Evolutionary conservation across 2,329 filamentous ascomycete genomes (phyloP), one percentile per base, ranked within the genome.

Genomic region (Xylaria hypoxylon): DNA sequence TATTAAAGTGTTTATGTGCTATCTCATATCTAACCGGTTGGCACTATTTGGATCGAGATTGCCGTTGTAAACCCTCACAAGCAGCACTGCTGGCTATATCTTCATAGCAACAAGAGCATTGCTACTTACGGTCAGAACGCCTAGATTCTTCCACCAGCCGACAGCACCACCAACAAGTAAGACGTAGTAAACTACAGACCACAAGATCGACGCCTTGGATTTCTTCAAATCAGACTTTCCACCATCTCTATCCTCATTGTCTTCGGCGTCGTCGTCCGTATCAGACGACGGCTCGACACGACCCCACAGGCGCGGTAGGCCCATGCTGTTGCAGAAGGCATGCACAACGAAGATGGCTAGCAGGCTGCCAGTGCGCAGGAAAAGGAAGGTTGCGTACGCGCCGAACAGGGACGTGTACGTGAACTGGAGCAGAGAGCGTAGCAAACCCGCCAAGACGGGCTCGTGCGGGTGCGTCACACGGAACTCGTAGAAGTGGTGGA

Each of bases 401-500:
- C 96, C 96, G 75, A 99, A 99, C 5, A 98, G 79, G 6, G 93
- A 94, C 0, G 96, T 99, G 79, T 97, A 99, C 3, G 86, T 84
- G 74, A 99, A 91, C 77, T 98, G 96, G 71, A 98, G 86, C 11
- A 94, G 71, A 2, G 93, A 93, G 56, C 93, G 89, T 31, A 92
- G 76, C 5, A 96, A 75, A 6, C 91, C 89, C 1, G 87, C 84
- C 0, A 84, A 70, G 13, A 90, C 75, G 0, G 92, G 87, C 1
- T 90, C 89, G 68, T 88, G 84, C 8, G 93, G 92, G 73, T 96
- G 89, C 1, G 91, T 92, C 64, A 97, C 84, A 63, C 91, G 87
- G 79, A 97, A 97, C 80, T 98, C 96, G 82, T 97, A 97, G 78
- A 97, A 93, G 80, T 99, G 96, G 80, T 99, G 95, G 53, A 97